Percentiles rank a stretch among this genome's conserved stretches.
phyloP scores from a whole-genome alignment of 2,329 filamentous ascomycete genomes.

The Chaetomium sp. region DNA sequence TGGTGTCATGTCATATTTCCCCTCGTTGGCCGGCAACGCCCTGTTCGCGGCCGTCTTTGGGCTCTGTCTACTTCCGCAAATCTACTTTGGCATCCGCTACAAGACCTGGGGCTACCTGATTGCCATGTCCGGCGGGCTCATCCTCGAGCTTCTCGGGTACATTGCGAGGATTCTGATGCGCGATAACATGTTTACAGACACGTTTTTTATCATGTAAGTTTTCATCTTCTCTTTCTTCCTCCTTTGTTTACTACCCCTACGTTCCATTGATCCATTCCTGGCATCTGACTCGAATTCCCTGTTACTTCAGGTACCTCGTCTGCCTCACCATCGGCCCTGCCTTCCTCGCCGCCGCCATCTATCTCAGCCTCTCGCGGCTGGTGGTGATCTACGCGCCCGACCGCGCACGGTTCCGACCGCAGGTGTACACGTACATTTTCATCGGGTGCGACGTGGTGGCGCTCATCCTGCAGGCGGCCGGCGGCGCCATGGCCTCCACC shows the following conservation, averaged over 20 bases:
- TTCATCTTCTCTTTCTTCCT: not conserved
- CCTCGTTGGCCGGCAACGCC: constrained; percentile 38
- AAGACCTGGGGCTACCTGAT: constrained; percentile 29
- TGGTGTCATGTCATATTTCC: constrained; percentile 16
- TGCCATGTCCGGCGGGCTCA: constrained; percentile 45
- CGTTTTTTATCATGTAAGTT: constrained; percentile 19
- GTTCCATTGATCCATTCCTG: no score
- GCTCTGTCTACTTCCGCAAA: constrained; percentile 22
- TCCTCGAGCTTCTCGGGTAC: constrained; percentile 52
- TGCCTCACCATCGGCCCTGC: constrained; percentile 55
- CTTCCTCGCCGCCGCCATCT: constrained; percentile 57
- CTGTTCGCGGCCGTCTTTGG: constrained; percentile 30
- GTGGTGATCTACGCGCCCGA: constrained; percentile 34
- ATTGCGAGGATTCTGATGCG: constrained; percentile 47
- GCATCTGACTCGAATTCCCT: not conserved
- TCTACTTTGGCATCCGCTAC: constrained; percentile 27
- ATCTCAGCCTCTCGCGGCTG: constrained; percentile 59
- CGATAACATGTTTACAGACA: constrained; percentile 36
- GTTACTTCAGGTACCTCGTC: constrained; percentile 24
- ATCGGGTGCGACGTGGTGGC: constrained; percentile 48
- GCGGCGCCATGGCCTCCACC: constrained; percentile 44
- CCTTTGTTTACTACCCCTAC: no score
- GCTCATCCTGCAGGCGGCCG: constrained; percentile 49
- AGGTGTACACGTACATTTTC: constrained; percentile 35
- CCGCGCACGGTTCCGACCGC: constrained; percentile 26